These are phyloP conservation scores for Saccharum hybrid DNA, from an alignment of 202 grass and related monocot genomes.

Conservation along the genomic window DNA sequence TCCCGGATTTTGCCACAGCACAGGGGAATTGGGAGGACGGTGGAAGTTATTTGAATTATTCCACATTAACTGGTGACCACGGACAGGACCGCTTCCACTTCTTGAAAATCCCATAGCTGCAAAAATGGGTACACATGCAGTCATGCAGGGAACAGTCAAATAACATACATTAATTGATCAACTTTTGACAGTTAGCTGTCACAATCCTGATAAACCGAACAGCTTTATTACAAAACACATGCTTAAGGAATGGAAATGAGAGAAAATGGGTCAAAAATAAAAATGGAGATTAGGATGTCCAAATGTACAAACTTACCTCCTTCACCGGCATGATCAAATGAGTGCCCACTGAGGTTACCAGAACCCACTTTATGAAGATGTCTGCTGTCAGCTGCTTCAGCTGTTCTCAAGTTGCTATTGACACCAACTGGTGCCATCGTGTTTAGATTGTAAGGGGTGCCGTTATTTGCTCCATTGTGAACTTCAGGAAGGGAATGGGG, in stretches of 20 bases:
- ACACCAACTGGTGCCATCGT: constrained; percentile 54
- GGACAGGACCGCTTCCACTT: constrained; percentile 70
- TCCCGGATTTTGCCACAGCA: constrained; percentile 63
- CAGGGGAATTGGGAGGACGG: constrained; percentile 53
- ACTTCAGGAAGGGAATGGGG: constrained; percentile 78
- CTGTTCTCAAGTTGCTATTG: constrained; percentile 57
- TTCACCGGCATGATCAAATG: constrained; percentile 60
- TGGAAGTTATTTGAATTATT: constrained; percentile 71
- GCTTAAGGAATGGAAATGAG: constrained; percentile 13
- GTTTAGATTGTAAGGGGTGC: constrained; percentile 62
- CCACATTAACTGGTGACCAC: constrained; percentile 73
- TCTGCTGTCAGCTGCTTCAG: constrained; percentile 55
- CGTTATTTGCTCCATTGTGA: constrained; percentile 69
- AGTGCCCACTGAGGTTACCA: constrained; percentile 66
- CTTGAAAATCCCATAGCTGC: constrained; percentile 74
- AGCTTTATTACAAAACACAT: neutral
- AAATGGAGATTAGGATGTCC: constrained; percentile 26
- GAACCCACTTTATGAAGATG: constrained; percentile 71
- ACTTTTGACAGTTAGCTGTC: constrained; percentile 22
- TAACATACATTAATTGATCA: constrained; percentile 26
- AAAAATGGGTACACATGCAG: constrained; percentile 21
- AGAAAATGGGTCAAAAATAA: constrained; percentile 4
- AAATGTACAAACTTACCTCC: constrained; percentile 56
- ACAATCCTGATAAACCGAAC: constrained; percentile 27
- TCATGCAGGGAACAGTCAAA: constrained; percentile 19